phyloP scores from a whole-genome alignment of 2,329 filamentous ascomycete species.

The Lachnellula suecica region DNA sequence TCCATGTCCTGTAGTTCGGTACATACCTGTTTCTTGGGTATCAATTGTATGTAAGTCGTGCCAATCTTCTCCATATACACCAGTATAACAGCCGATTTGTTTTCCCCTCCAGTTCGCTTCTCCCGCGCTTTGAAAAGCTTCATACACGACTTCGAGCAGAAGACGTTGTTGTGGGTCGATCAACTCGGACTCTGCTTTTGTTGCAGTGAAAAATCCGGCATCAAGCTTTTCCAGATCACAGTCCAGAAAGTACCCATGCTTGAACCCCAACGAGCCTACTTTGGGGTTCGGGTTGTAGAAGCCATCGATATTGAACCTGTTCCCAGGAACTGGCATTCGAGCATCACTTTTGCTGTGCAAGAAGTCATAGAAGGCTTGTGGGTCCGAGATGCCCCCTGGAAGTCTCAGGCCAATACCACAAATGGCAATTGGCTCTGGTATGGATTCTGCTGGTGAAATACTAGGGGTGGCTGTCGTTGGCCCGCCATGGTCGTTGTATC shows the following conservation, averaged over 20 bases:
- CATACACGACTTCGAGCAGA: conserved; percentile 26
- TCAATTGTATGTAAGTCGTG: conserved; percentile 6
- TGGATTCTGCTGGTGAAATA: background rate
- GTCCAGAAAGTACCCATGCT: conserved; percentile 19
- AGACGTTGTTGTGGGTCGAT: conserved; percentile 29
- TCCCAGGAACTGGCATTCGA: background rate
- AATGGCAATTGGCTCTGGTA: conserved; percentile 10
- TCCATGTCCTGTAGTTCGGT: conserved; percentile 1
- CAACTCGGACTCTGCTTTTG: conserved; percentile 5
- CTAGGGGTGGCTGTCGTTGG: too few relatives aligned
- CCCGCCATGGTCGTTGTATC: too few relatives aligned
- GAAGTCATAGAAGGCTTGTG: conserved; percentile 6
- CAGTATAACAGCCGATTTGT: background rate
- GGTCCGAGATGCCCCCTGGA: conserved; percentile 21
- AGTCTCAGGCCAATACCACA: conserved; percentile 29
- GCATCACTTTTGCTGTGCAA: conserved; percentile 7
- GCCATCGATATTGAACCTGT: conserved; percentile 14
- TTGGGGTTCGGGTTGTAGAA: conserved; percentile 5
- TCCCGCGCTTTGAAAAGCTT: conserved; percentile 26
- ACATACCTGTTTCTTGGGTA: background rate
- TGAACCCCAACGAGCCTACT: background rate
- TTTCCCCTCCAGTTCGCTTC: conserved; percentile 2
- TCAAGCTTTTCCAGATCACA: conserved; percentile 16
- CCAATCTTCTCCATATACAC: conserved; percentile 8
- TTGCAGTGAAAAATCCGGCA: conserved; percentile 16